phyloP scores from a whole-genome alignment of 495 filamentous ascomycete genomes.

The Achaetomiella virescens region DNA sequence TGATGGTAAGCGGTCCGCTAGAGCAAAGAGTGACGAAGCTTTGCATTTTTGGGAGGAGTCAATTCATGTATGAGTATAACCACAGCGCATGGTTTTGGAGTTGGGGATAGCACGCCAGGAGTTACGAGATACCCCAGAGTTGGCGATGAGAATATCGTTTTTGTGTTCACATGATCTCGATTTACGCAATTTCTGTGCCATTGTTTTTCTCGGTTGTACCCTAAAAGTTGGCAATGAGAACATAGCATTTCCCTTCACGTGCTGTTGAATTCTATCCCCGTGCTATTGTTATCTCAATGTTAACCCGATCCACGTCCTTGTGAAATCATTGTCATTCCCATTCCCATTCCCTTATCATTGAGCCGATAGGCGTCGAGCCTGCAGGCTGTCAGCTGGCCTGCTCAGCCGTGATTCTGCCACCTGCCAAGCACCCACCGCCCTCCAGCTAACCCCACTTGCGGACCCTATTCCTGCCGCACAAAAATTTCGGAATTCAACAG shows the following conservation, averaged over 20 bases:
- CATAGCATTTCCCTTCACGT: too few relatives aligned
- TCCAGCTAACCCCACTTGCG: conserved; percentile 22
- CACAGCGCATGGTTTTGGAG: conserved; percentile 1
- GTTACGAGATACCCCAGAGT: conserved; percentile 1
- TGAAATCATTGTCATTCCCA: too few relatives aligned
- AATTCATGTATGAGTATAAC: neutral
- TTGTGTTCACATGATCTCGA: too few relatives aligned
- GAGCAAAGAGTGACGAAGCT: neutral
- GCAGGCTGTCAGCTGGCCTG: neutral
- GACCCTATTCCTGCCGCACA: conserved; percentile 38
- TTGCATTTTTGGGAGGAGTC: neutral
- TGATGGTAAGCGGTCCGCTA: neutral
- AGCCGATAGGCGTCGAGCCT: too few relatives aligned
- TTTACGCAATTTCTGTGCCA: too few relatives aligned
- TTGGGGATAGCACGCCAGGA: neutral
- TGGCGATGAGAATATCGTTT: neutral
- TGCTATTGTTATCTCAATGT: too few relatives aligned
- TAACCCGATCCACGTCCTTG: too few relatives aligned
- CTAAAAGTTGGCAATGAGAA: too few relatives aligned
- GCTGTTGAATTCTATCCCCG: too few relatives aligned
- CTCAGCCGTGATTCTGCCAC: neutral
- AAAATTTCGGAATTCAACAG: conserved; percentile 34
- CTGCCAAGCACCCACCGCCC: conserved; percentile 9
- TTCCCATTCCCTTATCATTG: too few relatives aligned
- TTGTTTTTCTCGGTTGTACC: too few relatives aligned